phyloP scores from a whole-genome alignment of 257 asterid species.

The Solanum gracilifrons region DNA sequence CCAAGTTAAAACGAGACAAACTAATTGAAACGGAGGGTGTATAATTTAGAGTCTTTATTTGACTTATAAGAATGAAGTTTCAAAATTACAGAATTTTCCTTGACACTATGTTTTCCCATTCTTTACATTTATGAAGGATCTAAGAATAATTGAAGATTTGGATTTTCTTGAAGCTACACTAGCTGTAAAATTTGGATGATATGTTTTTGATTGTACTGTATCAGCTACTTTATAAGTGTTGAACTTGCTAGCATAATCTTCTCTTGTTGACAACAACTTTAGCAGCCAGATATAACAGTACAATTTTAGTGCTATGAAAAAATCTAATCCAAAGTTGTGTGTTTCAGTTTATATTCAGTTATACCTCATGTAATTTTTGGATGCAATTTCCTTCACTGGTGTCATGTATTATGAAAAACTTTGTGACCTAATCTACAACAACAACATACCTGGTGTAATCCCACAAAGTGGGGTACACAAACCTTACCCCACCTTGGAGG shows the following conservation, averaged over 20 bases:
- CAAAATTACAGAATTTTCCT: not conserved
- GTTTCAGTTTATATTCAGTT: not conserved
- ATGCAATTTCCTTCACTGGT: not conserved
- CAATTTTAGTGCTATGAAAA: not conserved
- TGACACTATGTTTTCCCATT: not conserved
- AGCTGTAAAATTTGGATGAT: not conserved
- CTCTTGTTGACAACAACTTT: not conserved
- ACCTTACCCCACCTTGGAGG: not conserved
- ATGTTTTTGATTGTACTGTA: not conserved
- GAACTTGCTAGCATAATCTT: not conserved
- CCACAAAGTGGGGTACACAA: not conserved
- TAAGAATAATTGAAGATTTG: not conserved
- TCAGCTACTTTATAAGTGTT: not conserved
- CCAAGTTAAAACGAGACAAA: not conserved
- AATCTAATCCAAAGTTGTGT: not conserved
- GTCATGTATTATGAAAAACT: not conserved
- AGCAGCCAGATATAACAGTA: not conserved
- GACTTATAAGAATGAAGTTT: not conserved
- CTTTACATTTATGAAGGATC: not conserved
- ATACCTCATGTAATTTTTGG: not conserved
- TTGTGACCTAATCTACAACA: not conserved
- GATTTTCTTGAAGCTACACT: not conserved
- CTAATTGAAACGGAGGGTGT: not conserved
- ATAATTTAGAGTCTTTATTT: not conserved
- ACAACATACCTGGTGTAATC: not conserved